Conservation (phyloP, 495 filamentous ascomycete genomes). For the Neurospora cerealis region DNA sequence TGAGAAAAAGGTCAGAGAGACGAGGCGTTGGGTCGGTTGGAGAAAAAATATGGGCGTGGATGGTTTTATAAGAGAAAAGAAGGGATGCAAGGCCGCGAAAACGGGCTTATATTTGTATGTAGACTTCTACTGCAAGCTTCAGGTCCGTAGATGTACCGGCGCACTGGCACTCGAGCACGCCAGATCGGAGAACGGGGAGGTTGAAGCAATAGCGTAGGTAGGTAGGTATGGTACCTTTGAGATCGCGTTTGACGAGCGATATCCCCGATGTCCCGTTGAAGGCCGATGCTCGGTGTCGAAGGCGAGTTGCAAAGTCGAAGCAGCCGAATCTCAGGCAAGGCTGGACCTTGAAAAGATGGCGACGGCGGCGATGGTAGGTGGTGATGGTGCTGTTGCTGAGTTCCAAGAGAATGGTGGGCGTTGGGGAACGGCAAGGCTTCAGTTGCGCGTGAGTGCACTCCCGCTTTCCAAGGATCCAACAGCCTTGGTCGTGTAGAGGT, state of each 20-base stretch:
- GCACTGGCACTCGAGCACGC: background rate
- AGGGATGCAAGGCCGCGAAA: background rate
- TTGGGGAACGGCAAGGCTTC: background rate
- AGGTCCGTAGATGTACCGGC: background rate
- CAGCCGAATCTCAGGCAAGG: background rate
- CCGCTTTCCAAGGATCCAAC: background rate
- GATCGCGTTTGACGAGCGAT: background rate
- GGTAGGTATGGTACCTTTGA: background rate
- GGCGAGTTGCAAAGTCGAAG: background rate
- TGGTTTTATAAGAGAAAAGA: background rate
- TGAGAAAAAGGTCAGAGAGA: background rate
- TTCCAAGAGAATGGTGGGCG: background rate
- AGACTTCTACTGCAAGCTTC: background rate
- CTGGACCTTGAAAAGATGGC: background rate
- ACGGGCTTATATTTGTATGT: background rate
- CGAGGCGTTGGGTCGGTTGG: background rate
- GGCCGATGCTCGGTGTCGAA: background rate
- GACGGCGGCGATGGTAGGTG: background rate
- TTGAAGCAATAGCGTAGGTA: background rate
- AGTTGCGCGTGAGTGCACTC: background rate
- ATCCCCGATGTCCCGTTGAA: background rate
- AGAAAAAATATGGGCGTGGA: background rate
- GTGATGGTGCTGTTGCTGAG: background rate
- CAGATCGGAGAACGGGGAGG: background rate
- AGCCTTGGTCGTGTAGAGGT: background rate